Evolutionary conservation across 2,329 filamentous ascomycete species (phyloP), one percentile per base, ranked within the genome.

Genomic region (Ophiostoma sp.): DNA sequence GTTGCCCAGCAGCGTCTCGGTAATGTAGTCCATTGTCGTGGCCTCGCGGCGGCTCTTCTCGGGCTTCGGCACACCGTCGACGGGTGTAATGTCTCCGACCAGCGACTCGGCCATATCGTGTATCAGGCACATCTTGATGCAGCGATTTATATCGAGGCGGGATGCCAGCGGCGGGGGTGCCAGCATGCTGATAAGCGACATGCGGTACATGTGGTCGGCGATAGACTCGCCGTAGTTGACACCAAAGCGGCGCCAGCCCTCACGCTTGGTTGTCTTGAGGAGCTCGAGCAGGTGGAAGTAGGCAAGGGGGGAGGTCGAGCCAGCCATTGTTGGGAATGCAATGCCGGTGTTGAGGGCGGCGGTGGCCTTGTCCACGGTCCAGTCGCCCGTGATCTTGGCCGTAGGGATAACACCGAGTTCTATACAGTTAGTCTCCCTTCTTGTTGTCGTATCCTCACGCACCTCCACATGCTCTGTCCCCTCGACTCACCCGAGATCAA

Each of bases 161-260:
- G 86, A 79, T 2, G 87, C 83, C 11, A 97, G 85, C 1, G 89
- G 80, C 0, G 91, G 84, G 1, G 95, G 94, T 2, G 92, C 93
- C 72, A 97, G 86, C 88, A 99, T 91, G 72, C 92, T 93, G 78
- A 99, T 92, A 73, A 99, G 86, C 65, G 93, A 92, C 95, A 99
- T 99, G 80, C 95, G 93, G 80, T 98, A 99, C 95, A 99, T 99
- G 84, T 99, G 95, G 81, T 99, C 95, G 67, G 92, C 86, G 76
- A 99, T 97, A 1, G 92, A 96, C 79, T 99, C 95, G 77, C 92
- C 90, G 69, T 82, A 79, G 1, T 80, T 73, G 73, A 99, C 92
- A 52, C 87, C 88, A 76, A 97, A 97, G 49, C 95, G 87, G 68
- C 91, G 87, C 95, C 95, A 99, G 72, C 95, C 95, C 79, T 97